Evolutionary conservation across 768 basidiomycete genomes (phyloP).

Genomic region (Trametopsis cervina): DNA sequence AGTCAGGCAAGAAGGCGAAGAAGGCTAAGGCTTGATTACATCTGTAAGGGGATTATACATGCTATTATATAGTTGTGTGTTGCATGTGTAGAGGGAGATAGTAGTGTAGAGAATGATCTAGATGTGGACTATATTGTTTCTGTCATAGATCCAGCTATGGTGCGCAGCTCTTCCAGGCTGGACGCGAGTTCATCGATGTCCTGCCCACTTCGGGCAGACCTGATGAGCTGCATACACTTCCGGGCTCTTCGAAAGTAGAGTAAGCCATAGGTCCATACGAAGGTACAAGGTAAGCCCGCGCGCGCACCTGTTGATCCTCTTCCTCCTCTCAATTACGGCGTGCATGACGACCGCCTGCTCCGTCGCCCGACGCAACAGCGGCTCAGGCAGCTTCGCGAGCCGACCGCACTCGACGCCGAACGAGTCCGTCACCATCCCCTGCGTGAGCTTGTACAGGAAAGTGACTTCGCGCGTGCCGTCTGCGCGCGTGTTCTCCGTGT

Average conservation of each 20-base stretch:
- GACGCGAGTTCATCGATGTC: too few species aligned
- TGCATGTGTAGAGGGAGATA: too few species aligned
- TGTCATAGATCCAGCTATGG: not conserved
- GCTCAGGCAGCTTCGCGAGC: constrained; percentile 75
- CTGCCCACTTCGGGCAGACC: not conserved
- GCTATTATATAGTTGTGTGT: not conserved
- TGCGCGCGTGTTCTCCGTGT: constrained; percentile 57
- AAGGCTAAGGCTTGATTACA: constrained; percentile 28
- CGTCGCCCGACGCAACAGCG: constrained; percentile 56
- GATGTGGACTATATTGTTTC: too few species aligned
- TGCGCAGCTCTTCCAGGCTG: not conserved
- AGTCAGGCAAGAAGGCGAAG: constrained; percentile 40
- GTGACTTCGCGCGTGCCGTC: constrained; percentile 76
- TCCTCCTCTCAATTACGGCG: constrained; percentile 40
- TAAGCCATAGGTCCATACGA: not conserved
- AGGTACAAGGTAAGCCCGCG: not conserved
- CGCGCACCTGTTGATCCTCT: constrained; percentile 41
- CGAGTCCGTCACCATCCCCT: constrained; percentile 73
- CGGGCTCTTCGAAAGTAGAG: not conserved
- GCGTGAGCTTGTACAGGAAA: constrained; percentile 74
- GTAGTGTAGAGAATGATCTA: too few species aligned
- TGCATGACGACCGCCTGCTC: constrained; percentile 48
- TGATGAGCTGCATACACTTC: not conserved
- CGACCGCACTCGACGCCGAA: constrained; percentile 93
- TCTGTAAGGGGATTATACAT: not conserved